These are phyloP conservation scores for Noccaea caerulescens DNA, from an alignment of 345 rosid genomes.

Conservation along the genomic window DNA sequence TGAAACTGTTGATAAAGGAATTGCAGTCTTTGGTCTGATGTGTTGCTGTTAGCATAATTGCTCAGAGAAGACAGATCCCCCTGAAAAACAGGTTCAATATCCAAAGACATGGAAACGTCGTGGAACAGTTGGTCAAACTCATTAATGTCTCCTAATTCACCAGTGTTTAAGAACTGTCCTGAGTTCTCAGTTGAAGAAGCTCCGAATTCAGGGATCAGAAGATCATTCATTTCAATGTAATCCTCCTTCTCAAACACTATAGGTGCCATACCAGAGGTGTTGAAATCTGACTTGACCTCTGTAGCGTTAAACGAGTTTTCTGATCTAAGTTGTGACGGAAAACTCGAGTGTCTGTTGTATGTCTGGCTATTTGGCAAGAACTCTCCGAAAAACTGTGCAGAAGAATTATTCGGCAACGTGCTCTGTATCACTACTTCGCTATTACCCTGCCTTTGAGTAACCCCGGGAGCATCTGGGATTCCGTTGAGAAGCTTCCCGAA, in stretches of 20 bases:
- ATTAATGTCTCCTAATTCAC: slow-evolving; percentile 23
- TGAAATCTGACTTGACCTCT: slow-evolving; percentile 11
- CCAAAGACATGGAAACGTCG: slow-evolving; percentile 40
- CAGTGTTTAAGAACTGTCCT: slow-evolving; percentile 22
- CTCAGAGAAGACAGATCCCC: slow-evolving; percentile 27
- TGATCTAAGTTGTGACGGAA: neutral
- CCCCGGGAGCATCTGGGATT: slow-evolving; percentile 29
- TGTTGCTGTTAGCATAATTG: slow-evolving; percentile 14
- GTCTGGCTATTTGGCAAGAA: slow-evolving; percentile 15
- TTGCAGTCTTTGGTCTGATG: slow-evolving; percentile 8
- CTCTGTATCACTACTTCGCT: slow-evolving; percentile 19
- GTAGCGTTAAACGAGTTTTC: slow-evolving; percentile 20
- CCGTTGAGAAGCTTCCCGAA: slow-evolving; percentile 16
- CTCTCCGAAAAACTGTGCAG: neutral
- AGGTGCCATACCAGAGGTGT: slow-evolving; percentile 22
- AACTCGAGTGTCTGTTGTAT: neutral
- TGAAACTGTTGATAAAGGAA: slow-evolving; percentile 22
- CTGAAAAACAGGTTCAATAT: slow-evolving; percentile 34
- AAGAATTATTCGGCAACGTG: slow-evolving; percentile 6
- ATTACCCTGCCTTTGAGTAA: slow-evolving; percentile 22
- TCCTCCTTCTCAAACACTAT: slow-evolving; percentile 47
- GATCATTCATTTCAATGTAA: slow-evolving; percentile 91
- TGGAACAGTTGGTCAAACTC: slow-evolving; percentile 43
- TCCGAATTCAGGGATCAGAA: slow-evolving; percentile 49
- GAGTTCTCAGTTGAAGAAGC: slow-evolving; percentile 26